Base-by-base conservation (phyloP, 176 grass and related monocot species). In the Hsuehochloa calcarea region DNA sequence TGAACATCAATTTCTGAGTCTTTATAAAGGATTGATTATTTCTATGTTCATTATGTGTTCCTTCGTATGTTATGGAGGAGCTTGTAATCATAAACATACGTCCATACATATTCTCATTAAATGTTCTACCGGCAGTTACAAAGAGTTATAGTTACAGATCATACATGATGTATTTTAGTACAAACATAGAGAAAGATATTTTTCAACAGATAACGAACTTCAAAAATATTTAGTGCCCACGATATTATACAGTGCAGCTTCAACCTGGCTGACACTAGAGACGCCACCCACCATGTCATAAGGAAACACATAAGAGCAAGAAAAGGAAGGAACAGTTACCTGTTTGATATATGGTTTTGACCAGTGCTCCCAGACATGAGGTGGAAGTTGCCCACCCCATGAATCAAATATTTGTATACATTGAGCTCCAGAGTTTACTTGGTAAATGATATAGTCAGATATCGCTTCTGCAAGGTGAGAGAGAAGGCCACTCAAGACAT, bases 361-460 rank as follows among this genome's bases (percentile, higher is more conserved):
- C 96, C 96, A 98, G 63, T 90, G 65, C 63, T 98, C 96, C 96
- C 96, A 98, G 26, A 98, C 81, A 94, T 98, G 91, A 65, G 96
- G 96, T 58, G 96, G 96, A 68, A 98, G 85, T 81, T 98, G 96
- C 25, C 93, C 96, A 86, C 96, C 96, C 96, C 96, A 98, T 74
- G 96, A 98, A 87, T 98, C 96, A 87, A 98, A 98, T 88, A 98
- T 98, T 61, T 98, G 96, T 89, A 98, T 89, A 82, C 96, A 98
- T 27, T 95, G 93, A 74, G 96, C 96, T 65, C 96, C 96, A 55
- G 93, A 98, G 54, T 95, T 95, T 79, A 95, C 80, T 93, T 98
- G 93, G 80, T 89, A 98, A 83, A 98, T 94, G 72, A 95, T 89
- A 60, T 98, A 98, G 55, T 98, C 91, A 64, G 96, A 87, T 90